phyloP scores from a whole-genome alignment of 1,139 yeast species.

The Candida albicans region DNA sequence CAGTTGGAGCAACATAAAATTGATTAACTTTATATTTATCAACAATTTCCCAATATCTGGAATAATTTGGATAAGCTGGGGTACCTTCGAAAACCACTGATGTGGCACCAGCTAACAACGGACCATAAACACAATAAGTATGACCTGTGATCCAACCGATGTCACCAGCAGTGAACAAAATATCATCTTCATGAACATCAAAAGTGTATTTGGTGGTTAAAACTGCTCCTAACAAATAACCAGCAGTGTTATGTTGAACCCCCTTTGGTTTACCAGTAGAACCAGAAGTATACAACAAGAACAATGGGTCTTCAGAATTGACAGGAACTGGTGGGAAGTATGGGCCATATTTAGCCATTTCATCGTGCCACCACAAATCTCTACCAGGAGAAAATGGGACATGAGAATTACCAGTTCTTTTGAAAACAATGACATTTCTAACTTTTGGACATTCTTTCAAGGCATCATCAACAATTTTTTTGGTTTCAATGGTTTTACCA shows the following conservation, averaged over 20 bases:
- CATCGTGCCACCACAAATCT: constrained; percentile 85
- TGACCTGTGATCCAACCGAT: constrained; percentile 92
- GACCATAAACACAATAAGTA: constrained; percentile 81
- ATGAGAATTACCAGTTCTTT: constrained; percentile 68
- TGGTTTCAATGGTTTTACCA: constrained; percentile 79
- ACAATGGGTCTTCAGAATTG: constrained; percentile 60
- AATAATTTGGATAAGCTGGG: constrained; percentile 77
- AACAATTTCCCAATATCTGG: constrained; percentile 83
- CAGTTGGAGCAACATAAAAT: constrained; percentile 90
- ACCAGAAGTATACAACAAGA: constrained; percentile 66
- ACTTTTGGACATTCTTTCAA: constrained; percentile 69
- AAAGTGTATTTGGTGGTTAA: constrained; percentile 72
- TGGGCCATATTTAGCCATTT: constrained; percentile 63
- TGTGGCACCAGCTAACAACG: constrained; percentile 74
- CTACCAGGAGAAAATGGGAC: constrained; percentile 62
- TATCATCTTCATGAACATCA: constrained; percentile 72
- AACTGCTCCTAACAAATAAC: constrained; percentile 70
- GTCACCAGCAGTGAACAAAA: constrained; percentile 82
- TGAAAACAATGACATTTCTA: constrained; percentile 65
- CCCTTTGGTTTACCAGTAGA: constrained; percentile 74
- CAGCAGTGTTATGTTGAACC: constrained; percentile 75
- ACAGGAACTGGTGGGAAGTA: constrained; percentile 64
- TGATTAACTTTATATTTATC: constrained; percentile 77
- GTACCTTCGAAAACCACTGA: constrained; percentile 85
- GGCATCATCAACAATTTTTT: constrained; percentile 82